Evolutionary conservation across 345 rosid species (phyloP), one percentile per base, ranked within the genome.

Genomic region (Aquilaria yunnanensis): DNA sequence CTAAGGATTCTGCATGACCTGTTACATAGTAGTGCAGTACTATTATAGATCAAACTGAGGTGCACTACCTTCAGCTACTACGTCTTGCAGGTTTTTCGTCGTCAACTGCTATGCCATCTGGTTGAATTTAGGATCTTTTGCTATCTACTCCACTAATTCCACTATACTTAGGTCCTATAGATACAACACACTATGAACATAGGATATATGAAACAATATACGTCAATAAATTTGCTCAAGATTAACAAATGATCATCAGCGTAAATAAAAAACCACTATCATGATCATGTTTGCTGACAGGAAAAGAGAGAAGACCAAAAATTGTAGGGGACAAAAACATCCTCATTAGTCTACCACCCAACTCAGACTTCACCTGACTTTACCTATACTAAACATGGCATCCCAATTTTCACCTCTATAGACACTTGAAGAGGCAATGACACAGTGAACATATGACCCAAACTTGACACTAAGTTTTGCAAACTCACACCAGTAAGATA

Each of bases 1-100:
- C 47, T 86, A 93, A 43, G 96, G 99, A 78, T 94, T 94, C 77
- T 91, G 85, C 97, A 94, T 90, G 75, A 94, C 97, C 74, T 94
- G 96, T 60, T 88, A 91, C 95, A 94, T 87, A 10, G 99, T 94
- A 52, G 83, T 60, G 45, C 79, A 72, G 71, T 94, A 94, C 60
- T 88, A 89, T 57, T 88, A 83, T 23, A 88, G 63, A 65, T 94
- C 96, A 67, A 94, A 81, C 74, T 77, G 81, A 33, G 97, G 96
- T 43, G 78, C 41, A 55, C 74, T 60, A 0, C 79, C 95, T 14
- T 81, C 97, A 31, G 56, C 69, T 3, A 82, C 32, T 58, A 80
- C 76, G 62, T 83, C 89, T 57, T 88, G 92, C 56, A 90, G 77
- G 6, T 91, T 80, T 72, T 85, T 78, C 78, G 86, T 78, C 78